These are phyloP conservation scores for Sequoia sempervirens DNA, from an alignment of 75 land plant genomes.

Conservation along the genomic window DNA sequence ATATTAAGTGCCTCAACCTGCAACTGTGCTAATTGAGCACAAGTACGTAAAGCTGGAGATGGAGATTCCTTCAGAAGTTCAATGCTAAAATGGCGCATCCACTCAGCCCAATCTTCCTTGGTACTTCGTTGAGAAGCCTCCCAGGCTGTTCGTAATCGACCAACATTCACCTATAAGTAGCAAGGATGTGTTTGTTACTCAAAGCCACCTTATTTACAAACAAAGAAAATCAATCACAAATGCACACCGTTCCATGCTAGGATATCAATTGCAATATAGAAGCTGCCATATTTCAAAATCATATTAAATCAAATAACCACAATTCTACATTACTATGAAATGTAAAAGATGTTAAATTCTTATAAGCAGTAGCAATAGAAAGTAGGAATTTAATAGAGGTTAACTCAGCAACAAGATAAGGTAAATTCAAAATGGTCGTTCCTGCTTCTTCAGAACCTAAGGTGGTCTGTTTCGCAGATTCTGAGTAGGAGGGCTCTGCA, in stretches of 20 bases:
- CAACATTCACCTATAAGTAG: conserved; percentile 78
- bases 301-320: neutral
- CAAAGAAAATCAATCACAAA: neutral
- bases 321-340: neutral
- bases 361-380: no score
- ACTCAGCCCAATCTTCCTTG: conserved; percentile 98
- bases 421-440: no score
- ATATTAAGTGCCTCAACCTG: conserved; percentile 41
- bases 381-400: no score
- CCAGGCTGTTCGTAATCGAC: conserved; percentile 80
- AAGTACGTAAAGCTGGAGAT: conserved; percentile 94
- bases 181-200: neutral
- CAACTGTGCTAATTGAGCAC: conserved; percentile 94
- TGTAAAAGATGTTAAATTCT: no score
- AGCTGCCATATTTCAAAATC: neutral
- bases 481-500: no score
- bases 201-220: neutral
- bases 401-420: no score
- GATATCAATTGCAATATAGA: neutral
- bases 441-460: no score
- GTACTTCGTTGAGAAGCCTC: conserved; percentile 98
- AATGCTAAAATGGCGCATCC: conserved; percentile 99
- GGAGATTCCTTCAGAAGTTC: conserved; percentile 96
- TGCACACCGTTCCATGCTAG: neutral
- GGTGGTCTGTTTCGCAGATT: no score